Conservation (phyloP, 164 flowering plant species). For the Stephania yunnanensis region DNA sequence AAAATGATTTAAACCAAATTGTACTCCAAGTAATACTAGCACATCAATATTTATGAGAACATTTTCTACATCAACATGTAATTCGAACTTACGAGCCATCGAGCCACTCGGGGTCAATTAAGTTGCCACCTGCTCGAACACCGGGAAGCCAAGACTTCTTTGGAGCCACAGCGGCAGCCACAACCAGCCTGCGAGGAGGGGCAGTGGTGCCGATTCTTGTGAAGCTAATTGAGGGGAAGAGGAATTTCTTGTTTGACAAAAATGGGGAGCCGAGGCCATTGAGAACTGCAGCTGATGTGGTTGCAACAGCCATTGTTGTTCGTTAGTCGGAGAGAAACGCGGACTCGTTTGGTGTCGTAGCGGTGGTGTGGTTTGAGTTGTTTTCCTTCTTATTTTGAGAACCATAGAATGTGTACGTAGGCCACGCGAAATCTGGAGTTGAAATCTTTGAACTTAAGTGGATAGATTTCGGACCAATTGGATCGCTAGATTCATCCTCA, state of each 20-base stretch:
- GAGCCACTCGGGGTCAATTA: slow-evolving; percentile 95
- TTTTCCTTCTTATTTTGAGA: neutral
- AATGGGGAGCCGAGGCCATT: slow-evolving; percentile 64
- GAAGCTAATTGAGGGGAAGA: slow-evolving; percentile 26
- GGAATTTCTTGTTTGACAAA: slow-evolving; percentile 51
- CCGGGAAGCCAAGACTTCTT: slow-evolving; percentile 96
- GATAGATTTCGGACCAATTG: slow-evolving; percentile 80
- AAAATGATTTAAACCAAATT: too few species aligned
- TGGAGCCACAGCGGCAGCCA: slow-evolving; percentile 45
- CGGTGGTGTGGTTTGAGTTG: neutral
- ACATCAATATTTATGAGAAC: neutral
- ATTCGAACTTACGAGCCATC: slow-evolving; percentile 85
- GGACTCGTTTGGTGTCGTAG: neutral
- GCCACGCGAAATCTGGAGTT: slow-evolving; percentile 42
- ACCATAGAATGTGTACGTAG: slow-evolving; percentile 28
- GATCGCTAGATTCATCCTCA: slow-evolving; percentile 40
- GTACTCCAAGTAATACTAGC: too few species aligned
- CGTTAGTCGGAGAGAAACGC: neutral
- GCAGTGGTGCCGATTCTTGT: slow-evolving; percentile 18
- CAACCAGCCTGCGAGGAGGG: slow-evolving; percentile 34
- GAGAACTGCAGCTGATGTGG: slow-evolving; percentile 49
- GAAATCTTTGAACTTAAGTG: slow-evolving; percentile 35
- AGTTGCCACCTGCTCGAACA: slow-evolving; percentile 69
- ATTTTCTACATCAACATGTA: neutral
- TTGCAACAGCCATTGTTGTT: slow-evolving; percentile 37